Evolutionary conservation across 495 filamentous ascomycete species (phyloP).

Genomic region (Collariella sp.): DNA sequence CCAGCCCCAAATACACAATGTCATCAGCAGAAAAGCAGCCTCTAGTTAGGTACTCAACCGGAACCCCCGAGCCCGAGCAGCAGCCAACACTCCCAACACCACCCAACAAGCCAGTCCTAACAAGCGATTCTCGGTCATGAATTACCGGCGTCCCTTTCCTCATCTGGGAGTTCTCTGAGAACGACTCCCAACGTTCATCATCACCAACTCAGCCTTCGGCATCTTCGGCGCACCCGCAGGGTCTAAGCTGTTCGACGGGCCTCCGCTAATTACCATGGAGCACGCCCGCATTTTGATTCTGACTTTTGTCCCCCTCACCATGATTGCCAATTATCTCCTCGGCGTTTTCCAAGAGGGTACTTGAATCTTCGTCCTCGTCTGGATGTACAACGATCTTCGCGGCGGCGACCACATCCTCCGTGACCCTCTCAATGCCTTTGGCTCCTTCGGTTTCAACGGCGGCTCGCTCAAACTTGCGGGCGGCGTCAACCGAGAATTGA

Average conservation of each 20-base stretch:
- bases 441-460: conserved; percentile 29
- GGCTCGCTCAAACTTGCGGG: conserved; percentile 24
- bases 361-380: conserved; percentile 34
- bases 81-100: background rate
- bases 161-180: conserved; percentile 18
- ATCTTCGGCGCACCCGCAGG: conserved; percentile 21
- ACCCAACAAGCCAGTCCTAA: background rate
- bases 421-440: conserved; percentile 40
- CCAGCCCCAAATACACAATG: background rate
- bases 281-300: conserved; percentile 35
- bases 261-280: conserved; percentile 29
- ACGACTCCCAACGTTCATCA: conserved; percentile 4
- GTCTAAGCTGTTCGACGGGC: conserved; percentile 7
- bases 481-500: background rate
- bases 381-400: conserved; percentile 48
- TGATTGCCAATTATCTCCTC: conserved; percentile 26
- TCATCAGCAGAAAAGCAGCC: background rate
- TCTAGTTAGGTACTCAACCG: too few species aligned
- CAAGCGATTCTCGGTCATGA: background rate
- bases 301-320: conserved; percentile 25
- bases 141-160: background rate
- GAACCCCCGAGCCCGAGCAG: too few species aligned
- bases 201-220: conserved; percentile 21
- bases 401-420: conserved; percentile 40
- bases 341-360: conserved; percentile 30